Evolutionary conservation across 768 basidiomycete genomes (phyloP).

Genomic region (Naganishia vishniacii): DNA sequence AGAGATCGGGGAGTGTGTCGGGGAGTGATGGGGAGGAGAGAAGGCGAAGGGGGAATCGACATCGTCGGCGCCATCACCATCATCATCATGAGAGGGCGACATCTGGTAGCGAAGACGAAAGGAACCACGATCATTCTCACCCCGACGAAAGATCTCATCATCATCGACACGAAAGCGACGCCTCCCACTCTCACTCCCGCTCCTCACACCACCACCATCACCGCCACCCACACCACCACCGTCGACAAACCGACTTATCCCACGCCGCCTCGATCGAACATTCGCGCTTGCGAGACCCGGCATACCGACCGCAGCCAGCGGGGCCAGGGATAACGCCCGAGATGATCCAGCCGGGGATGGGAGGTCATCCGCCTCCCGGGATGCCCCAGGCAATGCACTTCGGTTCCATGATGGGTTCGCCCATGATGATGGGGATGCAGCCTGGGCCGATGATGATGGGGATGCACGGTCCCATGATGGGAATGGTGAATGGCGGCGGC

Average conservation of each 20-base stretch:
- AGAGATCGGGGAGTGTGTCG: too few species aligned
- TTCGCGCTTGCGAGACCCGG: neutral
- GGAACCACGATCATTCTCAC: neutral
- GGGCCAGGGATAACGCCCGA: constrained; percentile 12
- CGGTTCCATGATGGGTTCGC: too few species aligned
- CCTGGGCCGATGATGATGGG: too few species aligned
- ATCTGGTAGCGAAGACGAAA: neutral
- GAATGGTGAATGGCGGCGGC: constrained; percentile 4
- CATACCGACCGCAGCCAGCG: neutral
- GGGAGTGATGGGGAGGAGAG: too few species aligned
- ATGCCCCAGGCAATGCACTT: too few species aligned
- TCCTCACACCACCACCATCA: neutral
- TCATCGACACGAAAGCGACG: neutral
- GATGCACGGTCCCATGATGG: neutral
- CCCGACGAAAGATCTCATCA: too few species aligned
- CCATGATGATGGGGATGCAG: too few species aligned
- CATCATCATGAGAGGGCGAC: neutral
- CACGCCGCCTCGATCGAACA: neutral
- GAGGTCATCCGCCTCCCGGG: neutral
- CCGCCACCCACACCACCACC: neutral
- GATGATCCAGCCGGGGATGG: neutral
- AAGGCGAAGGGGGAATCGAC: neutral
- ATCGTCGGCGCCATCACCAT: neutral
- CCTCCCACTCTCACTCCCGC: neutral
- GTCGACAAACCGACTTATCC: neutral